Evolutionary conservation across 2,329 filamentous ascomycete species (phyloP).

Genomic region (Talaromyces sp.): DNA sequence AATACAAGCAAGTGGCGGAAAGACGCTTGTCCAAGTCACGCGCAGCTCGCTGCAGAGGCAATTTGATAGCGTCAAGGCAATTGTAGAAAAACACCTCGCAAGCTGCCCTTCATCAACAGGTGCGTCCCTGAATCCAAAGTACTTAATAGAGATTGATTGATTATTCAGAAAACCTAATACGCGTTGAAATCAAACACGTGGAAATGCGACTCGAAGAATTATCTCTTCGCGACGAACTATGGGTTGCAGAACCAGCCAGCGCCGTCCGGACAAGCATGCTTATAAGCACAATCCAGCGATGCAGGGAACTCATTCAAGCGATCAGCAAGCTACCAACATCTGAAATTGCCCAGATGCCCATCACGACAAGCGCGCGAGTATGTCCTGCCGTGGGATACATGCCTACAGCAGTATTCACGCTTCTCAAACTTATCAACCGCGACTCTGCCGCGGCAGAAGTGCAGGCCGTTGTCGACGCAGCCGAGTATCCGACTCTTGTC

Average conservation of each 20-base stretch:
- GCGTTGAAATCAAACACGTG: constrained; percentile 14
- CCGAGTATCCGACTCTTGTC: constrained; percentile 14
- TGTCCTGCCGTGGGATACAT: constrained; percentile 15
- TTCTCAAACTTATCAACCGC: constrained; percentile 10
- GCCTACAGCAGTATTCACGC: constrained; percentile 11
- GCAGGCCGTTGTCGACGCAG: constrained; percentile 13
- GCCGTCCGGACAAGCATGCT: constrained; percentile 16
- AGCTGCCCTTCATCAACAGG: background rate
- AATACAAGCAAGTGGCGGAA: constrained; percentile 14
- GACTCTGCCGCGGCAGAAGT: background rate
- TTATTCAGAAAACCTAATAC: constrained; percentile 13
- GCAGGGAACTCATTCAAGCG: constrained; percentile 15
- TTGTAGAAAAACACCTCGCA: background rate
- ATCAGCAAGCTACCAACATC: constrained; percentile 9
- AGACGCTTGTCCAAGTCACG: constrained; percentile 10
- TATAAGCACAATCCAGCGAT: constrained; percentile 14
- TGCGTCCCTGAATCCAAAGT: background rate
- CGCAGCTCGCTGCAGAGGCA: constrained; percentile 13
- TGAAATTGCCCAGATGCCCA: constrained; percentile 13
- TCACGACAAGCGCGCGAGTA: constrained; percentile 11
- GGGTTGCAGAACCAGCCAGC: constrained; percentile 13
- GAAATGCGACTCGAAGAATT: constrained; percentile 16
- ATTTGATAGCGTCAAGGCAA: background rate
- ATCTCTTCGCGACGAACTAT: constrained; percentile 17
- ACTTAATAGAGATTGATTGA: background rate